Evolutionary conservation across 768 basidiomycete genomes (phyloP), one percentile per base, ranked within the genome.

Genomic region (Gyrodon lividus): DNA sequence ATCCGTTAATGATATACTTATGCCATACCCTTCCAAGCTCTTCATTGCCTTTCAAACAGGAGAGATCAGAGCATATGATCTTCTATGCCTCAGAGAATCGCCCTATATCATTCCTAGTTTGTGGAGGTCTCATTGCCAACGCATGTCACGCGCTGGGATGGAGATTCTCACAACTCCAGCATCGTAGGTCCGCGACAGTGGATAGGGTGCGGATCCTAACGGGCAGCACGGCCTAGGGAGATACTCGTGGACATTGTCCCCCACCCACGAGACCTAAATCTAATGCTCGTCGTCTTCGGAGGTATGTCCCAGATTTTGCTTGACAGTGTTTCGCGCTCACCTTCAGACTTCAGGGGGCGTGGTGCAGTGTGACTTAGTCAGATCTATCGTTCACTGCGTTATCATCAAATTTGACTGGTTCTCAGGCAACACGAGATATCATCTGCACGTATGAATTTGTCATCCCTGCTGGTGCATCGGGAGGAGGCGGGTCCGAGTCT

Each of bases 381-480:
- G 40, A 30, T 16, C 3, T 20, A 3, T 41, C 17, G 34, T 30
- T 2, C 26, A 9, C 45, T 10, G 41, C 19, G 13, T 30, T 43
- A 12, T 26, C 30, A 14, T 43, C 17, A 16, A 43, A 28, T 43
- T 43, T 40, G 19, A 53, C 30, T 17, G 48, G 10, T 34, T 31
- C 34, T 33, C 48, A 80, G 75, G 69, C 73, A 55, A 75, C 81
- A 69, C 76, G 74, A 22, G 76, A 71, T 42, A 78, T 77, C 3
- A 55, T 82, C 12, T 77, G 82, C 37, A 80, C 77, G 9, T 94
- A 85, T 62, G 88, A 90, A 64, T 72, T 88, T 43, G 69, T 81
- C 5, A 62, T 92, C 5, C 81, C 86, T 19, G 88, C 92, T 5
- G 92, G 92, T 31, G 89, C 92, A 6, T 87, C 89, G 4, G 92